These are phyloP conservation scores for Barnettozyma populi DNA, from an alignment of 805 yeast genomes.

Conservation along the genomic window DNA sequence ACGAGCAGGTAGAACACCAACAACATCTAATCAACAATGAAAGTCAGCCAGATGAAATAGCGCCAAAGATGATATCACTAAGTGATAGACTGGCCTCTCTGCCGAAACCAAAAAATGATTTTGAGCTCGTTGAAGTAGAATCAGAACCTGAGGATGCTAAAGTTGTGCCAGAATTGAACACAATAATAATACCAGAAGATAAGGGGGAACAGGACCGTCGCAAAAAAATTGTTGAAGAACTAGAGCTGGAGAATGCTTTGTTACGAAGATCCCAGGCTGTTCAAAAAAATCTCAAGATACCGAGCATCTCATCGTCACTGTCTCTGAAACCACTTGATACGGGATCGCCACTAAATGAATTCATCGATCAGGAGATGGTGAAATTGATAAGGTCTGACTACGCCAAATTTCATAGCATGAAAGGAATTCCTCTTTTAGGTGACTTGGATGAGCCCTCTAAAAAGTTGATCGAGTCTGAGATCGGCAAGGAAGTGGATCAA, in stretches of 20 bases:
- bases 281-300: conserved; percentile 40
- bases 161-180: neutral
- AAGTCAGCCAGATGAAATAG: neutral
- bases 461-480: conserved; percentile 6
- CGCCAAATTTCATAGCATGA: conserved; percentile 24
- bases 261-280: conserved; percentile 42
- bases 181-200: conserved; percentile 9
- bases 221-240: conserved; percentile 9
- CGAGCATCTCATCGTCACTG: conserved; percentile 20
- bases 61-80: neutral
- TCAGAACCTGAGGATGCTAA: conserved; percentile 15
- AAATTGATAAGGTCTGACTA: conserved; percentile 39
- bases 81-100: conserved; percentile 26
- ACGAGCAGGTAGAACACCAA: neutral
- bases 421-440: conserved; percentile 15
- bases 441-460: conserved; percentile 19
- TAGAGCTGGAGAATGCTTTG: conserved; percentile 19
- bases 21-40: neutral
- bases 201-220: conserved; percentile 21
- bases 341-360: neutral
- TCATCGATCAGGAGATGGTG: conserved; percentile 30
- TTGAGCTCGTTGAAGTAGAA: conserved; percentile 35
- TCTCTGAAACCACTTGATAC: neutral
- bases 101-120: conserved; percentile 43
- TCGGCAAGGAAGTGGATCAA: conserved; percentile 8